These are phyloP conservation scores for Cladophialophora immunda DNA, from an alignment of 2,329 filamentous ascomycete species.

Conservation along the genomic window DNA sequence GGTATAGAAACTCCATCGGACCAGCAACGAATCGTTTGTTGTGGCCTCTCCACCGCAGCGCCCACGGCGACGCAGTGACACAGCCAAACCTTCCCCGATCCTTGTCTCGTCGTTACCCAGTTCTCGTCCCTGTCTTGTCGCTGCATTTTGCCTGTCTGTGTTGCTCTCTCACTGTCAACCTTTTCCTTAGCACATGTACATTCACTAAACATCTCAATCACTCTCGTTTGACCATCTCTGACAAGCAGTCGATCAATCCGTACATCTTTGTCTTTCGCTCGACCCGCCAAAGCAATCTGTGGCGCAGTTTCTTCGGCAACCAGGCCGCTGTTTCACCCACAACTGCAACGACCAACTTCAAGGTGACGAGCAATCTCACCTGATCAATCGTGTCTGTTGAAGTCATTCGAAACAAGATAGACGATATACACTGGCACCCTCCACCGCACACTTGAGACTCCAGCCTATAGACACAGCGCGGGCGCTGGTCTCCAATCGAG, in stretches of 20 bases:
- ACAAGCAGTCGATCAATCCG: slow-evolving; percentile 5
- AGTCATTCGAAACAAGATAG: background rate
- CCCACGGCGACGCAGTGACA: background rate
- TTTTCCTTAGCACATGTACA: slow-evolving; percentile 7
- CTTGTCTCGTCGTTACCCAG: slow-evolving; percentile 7
- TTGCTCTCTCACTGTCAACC: slow-evolving; percentile 17
- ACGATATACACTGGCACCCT: background rate
- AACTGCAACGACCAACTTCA: background rate
- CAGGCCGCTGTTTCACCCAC: slow-evolving; percentile 4
- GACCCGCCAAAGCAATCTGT: background rate
- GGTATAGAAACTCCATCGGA: slow-evolving; percentile 15
- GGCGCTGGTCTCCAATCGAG: slow-evolving; percentile 28
- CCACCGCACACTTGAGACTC: background rate
- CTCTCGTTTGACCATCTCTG: slow-evolving; percentile 8
- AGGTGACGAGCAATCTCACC: slow-evolving; percentile 3
- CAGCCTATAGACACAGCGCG: slow-evolving; percentile 24
- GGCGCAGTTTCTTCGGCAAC: slow-evolving; percentile 9
- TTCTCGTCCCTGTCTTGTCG: slow-evolving; percentile 2
- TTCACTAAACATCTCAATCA: slow-evolving; percentile 7
- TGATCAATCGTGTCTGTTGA: background rate
- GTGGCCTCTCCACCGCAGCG: background rate
- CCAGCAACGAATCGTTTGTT: slow-evolving; percentile 17
- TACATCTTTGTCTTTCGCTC: background rate
- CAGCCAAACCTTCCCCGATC: slow-evolving; percentile 2
- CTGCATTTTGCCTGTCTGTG: background rate